Evolutionary conservation across 495 filamentous ascomycete species (phyloP).

Genomic region (Rusavskia elegans): DNA sequence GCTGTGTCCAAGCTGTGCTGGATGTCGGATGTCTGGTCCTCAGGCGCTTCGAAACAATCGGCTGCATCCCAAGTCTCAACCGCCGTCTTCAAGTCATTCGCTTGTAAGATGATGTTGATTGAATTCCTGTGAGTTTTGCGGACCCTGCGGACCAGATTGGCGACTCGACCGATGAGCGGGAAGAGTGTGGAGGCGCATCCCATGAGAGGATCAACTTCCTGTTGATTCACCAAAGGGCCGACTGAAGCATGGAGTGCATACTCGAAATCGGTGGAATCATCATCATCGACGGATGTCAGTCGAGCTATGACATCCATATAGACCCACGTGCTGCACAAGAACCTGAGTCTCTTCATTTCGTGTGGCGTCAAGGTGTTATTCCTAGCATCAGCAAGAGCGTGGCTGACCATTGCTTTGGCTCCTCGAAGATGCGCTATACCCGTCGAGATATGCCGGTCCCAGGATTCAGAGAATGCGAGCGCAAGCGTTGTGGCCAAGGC

Average conservation of each 20-base stretch:
- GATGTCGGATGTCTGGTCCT: slow-evolving; percentile 49
- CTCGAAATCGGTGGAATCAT: slow-evolving; percentile 39
- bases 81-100: slow-evolving; percentile 44
- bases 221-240: slow-evolving; percentile 26
- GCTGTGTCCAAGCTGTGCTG: slow-evolving; percentile 56
- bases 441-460: slow-evolving; percentile 61
- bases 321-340: slow-evolving; percentile 64
- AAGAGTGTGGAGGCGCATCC: slow-evolving; percentile 59
- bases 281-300: slow-evolving; percentile 49
- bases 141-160: slow-evolving; percentile 50
- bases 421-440: slow-evolving; percentile 60
- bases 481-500: slow-evolving; percentile 61
- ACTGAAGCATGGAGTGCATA: slow-evolving; percentile 19
- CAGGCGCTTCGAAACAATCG: slow-evolving; percentile 37
- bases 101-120: slow-evolving; percentile 43
- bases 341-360: slow-evolving; percentile 42
- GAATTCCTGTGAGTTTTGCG: slow-evolving; percentile 42
- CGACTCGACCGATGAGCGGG: slow-evolving; percentile 55
- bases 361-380: slow-evolving; percentile 18
- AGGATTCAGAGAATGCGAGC: slow-evolving; percentile 62
- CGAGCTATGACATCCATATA: slow-evolving; percentile 75
- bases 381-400: slow-evolving; percentile 31
- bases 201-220: slow-evolving; percentile 61
- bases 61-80: slow-evolving; percentile 53
- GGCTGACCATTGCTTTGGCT: slow-evolving; percentile 47